Evolutionary conservation across 1,284 basidiomycete genomes (phyloP).

Genomic region (Meripilus lineatus): DNA sequence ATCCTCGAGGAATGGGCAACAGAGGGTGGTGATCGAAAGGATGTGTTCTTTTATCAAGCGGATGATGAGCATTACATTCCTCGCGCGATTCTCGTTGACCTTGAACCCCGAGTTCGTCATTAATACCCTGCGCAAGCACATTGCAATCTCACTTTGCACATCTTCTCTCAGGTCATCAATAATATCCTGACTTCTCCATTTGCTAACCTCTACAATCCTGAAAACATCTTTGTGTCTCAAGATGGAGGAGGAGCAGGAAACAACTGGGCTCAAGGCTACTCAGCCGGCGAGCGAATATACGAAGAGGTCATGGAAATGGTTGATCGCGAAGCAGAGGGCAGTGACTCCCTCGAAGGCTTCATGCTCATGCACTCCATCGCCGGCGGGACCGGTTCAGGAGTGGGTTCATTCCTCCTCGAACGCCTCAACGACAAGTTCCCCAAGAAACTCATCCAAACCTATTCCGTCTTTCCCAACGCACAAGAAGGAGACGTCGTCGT

Average conservation of each 20-base stretch:
- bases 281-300: constrained; percentile 86
- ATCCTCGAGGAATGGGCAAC: constrained; percentile 94
- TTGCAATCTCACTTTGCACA: not conserved
- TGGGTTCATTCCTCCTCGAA: constrained; percentile 96
- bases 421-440: constrained; percentile 97
- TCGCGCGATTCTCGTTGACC: constrained; percentile 91
- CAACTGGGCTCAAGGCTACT: constrained; percentile 97
- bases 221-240: constrained; percentile 95
- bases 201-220: constrained; percentile 94
- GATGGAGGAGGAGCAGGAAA: constrained; percentile 98
- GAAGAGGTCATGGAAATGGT: constrained; percentile 99
- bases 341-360: constrained; percentile 98
- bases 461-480: constrained; percentile 97
- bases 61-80: constrained; percentile 99
- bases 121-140: not conserved
- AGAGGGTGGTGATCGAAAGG: constrained; percentile 93
- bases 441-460: constrained; percentile 99
- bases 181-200: constrained; percentile 91
- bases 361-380: constrained; percentile 99
- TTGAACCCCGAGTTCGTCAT: constrained; percentile 86
- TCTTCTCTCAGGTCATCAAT: constrained; percentile 81
- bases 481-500: constrained; percentile 93
- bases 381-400: constrained; percentile 96
- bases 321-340: constrained; percentile 97
- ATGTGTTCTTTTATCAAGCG: constrained; percentile 99